Conservation (phyloP, 768 basidiomycete species). For the Psilocybe cubensis region DNA sequence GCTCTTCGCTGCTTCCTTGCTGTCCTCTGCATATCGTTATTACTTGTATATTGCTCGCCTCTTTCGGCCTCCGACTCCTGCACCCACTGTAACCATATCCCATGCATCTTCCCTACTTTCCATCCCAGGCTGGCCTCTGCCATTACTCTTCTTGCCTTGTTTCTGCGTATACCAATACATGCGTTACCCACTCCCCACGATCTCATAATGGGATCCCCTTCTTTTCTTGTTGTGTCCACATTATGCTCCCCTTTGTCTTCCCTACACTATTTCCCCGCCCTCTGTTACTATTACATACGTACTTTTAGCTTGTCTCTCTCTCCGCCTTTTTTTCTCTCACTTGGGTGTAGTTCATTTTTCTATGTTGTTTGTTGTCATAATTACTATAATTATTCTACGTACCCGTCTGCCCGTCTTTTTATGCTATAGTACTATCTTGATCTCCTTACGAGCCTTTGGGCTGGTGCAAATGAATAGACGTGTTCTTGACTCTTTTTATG, state of each 20-base stretch:
- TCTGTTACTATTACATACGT: constrained; percentile 1
- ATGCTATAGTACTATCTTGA: no score
- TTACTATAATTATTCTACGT: constrained; percentile 20
- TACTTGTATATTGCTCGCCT: constrained; percentile 48
- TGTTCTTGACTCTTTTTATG: no score
- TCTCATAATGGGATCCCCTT: constrained; percentile 22
- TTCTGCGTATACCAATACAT: constrained; percentile 17
- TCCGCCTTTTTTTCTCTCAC: no score
- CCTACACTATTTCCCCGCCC: neutral
- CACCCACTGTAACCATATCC: constrained; percentile 34
- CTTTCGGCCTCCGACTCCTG: constrained; percentile 26
- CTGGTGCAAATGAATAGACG: no score
- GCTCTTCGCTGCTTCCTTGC: constrained; percentile 19
- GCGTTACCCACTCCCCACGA: constrained; percentile 17
- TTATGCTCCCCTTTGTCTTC: constrained; percentile 11
- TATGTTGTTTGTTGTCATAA: no score
- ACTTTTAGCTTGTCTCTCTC: constrained; percentile 5
- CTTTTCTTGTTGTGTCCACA: constrained; percentile 7
- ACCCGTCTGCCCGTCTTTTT: no score
- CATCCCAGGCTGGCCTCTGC: constrained; percentile 20
- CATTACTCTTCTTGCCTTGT: constrained; percentile 12
- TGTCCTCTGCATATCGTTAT: constrained; percentile 44
- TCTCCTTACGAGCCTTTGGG: no score
- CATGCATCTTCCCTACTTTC: constrained; percentile 20
- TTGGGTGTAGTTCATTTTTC: constrained; percentile 20